Base-by-base conservation (phyloP, 495 filamentous ascomycete genomes). In the Neurospora terricola region DNA sequence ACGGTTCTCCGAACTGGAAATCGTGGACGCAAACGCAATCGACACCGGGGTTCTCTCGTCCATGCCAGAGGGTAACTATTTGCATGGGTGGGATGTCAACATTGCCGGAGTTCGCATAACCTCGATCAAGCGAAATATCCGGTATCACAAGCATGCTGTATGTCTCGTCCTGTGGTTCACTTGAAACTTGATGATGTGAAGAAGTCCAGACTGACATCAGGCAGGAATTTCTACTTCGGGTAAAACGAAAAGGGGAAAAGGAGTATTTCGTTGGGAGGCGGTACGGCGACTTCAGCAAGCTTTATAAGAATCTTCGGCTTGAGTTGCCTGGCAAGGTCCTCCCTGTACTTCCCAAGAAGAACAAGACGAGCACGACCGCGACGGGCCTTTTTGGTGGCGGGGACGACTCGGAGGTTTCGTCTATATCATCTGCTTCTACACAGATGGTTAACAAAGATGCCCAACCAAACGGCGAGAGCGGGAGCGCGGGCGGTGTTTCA, bases 11-110 rank as follows among this genome's bases (percentile, higher is more conserved):
- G 96, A 99, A 82, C 91, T 99, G 81, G 96, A 98, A 79, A 92
- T 98, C 23, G 93, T 98, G 21, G 96, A 99, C 75, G 88, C 94
- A 48, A 92, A 94, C 27, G 94, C 96, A 14, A 94, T 96, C 77
- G 93, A 97, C 48, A 91, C 92, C 36, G 96, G 96, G 0, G 83
- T 99, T 69, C 82, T 96, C 10, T 86, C 92, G 27, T 95, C 95
- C 69, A 84, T 93, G 76, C 96, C 96, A 0, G 93, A 98, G 80
- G 96, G 96, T 0, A 89, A 97, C 82, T 89, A 90, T 72, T 91
- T 96, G 69, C 93, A 99, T 82, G 94, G 93, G 9, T 98, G 96
- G 96, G 94, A 98, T 81, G 89, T 98, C 73, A 99, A 99, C 83
- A 91, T 99, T 71, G 94, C 94, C 21, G 93, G 91, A 36, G 96